These are phyloP conservation scores for Dictyostelium intermedium DNA, from an alignment of 78 protist species.

Conservation along the genomic window DNA sequence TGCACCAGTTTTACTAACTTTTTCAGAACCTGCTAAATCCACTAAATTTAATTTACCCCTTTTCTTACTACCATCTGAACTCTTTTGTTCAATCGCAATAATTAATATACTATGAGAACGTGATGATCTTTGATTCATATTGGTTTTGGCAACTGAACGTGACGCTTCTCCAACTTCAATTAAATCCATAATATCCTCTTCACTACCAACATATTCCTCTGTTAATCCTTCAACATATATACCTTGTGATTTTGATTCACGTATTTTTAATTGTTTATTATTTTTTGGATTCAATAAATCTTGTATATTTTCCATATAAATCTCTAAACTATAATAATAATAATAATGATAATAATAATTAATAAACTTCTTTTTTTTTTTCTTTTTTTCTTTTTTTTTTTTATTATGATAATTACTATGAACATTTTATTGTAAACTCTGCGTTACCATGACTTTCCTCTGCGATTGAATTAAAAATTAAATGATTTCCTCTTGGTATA, in stretches of 20 bases:
- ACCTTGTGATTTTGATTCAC: constrained; percentile 76
- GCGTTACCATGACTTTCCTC: constrained; percentile 17
- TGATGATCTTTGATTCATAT: constrained; percentile 78
- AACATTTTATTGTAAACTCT: constrained; percentile 74
- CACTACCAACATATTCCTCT: constrained; percentile 68
- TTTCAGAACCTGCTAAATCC: constrained; percentile 90
- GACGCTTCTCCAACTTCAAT: constrained; percentile 61
- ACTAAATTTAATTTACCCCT: constrained; percentile 79
- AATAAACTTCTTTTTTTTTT: no score
- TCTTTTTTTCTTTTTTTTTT: no score
- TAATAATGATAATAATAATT: neutral
- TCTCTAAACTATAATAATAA: constrained; percentile 59
- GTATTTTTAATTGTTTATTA: constrained; percentile 49
- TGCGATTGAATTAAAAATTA: constrained; percentile 71
- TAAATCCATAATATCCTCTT: constrained; percentile 55
- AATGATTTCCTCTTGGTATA: constrained; percentile 54
- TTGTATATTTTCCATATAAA: constrained; percentile 81
- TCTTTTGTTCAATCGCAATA: constrained; percentile 73
- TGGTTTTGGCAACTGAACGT: constrained; percentile 61
- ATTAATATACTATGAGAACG: constrained; percentile 67
- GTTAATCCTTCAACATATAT: constrained; percentile 76
- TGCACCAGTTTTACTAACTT: constrained; percentile 70
- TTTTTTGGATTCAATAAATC: constrained; percentile 74
- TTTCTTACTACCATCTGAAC: constrained; percentile 49
- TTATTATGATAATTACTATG: neutral